Base-by-base conservation (phyloP, 2,329 filamentous ascomycete genomes). In the Rutstroemia sp. region DNA sequence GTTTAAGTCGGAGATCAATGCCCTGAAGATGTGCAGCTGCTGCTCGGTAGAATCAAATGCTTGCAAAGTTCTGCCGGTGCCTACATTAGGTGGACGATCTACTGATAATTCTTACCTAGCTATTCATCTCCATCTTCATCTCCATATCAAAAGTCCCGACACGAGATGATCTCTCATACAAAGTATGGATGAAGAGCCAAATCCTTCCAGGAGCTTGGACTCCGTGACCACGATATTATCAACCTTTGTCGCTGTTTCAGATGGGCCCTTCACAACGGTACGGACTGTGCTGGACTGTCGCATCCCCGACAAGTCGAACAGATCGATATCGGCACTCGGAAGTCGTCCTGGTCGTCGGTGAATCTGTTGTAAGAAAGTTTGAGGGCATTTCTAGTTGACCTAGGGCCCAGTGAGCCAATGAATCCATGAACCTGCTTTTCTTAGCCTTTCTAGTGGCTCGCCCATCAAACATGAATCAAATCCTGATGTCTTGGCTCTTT, bases 401-500 rank as follows among this genome's bases (percentile, higher is more conserved):
- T 34, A 34, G 23, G 25, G 25, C 8, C 25, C 5, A 6, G 44
- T n/a, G 37, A 37, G 12, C 17, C 23, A 44, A 42, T 44, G 42
- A 39, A 51, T 51, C 49, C 44, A 19, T n/a, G 23, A 51, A 41
- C 23, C n/a, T 27, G n/a, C 42, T n/a, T 45, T 44, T 46, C 14
- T 34, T 9, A 34, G 30, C 30, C 30, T 34, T 34, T 34, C 30
- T 1, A 46, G n/a, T 46, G 50, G 50, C 25, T 46, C 23, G 50
- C 12, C 23, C 25, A 41, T 25, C 14, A 48, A 23, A 46, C 50
- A 37, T 37, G 50, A 46, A 52, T 53, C 51, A 46, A 53, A 53
- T 53, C 41, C 51, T 46, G 44, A 38, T 47, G 41, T 53, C 51
- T 53, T 53, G 51, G 51, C 51, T 9, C 30, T 53, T 23, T 17